Evolutionary conservation across 495 filamentous ascomycete genomes (phyloP).

Genomic region (Trichoderma erinaceum): DNA sequence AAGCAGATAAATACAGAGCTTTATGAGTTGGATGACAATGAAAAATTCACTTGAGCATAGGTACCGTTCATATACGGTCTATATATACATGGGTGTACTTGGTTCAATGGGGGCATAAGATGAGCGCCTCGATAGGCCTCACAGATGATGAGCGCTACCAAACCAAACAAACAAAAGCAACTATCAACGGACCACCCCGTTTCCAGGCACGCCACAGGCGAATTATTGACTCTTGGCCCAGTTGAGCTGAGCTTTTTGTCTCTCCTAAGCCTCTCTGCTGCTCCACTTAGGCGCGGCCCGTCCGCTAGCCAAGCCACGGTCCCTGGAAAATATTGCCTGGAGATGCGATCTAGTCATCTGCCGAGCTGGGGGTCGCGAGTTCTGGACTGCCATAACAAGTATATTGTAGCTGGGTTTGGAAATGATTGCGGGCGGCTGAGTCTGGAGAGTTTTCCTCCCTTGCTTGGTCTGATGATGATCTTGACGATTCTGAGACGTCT

Average conservation of each 20-base stretch:
- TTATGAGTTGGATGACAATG: neutral
- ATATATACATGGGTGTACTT: neutral
- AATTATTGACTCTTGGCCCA: slow-evolving; percentile 1
- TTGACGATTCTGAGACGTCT: neutral
- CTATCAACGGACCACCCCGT: neutral
- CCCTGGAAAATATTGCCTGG: neutral
- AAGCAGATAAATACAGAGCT: neutral
- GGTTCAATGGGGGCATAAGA: too few species aligned
- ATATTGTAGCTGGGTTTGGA: neutral
- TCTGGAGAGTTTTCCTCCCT: neutral
- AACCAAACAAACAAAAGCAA: neutral
- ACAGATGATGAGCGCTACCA: too few species aligned
- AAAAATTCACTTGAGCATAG: neutral
- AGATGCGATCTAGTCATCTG: too few species aligned
- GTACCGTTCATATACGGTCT: neutral
- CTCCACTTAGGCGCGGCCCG: neutral
- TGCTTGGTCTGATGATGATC: neutral
- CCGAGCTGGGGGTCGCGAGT: too few species aligned
- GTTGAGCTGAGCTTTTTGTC: neutral
- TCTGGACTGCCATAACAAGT: neutral
- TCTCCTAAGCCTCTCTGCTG: neutral
- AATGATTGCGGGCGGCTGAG: too few species aligned
- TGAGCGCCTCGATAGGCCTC: too few species aligned
- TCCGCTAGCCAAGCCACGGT: neutral
- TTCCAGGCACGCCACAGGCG: neutral